These are phyloP conservation scores for Aspergillus oerlinghausenensis DNA, from an alignment of 2,329 filamentous ascomycete genomes.

Conservation along the genomic window DNA sequence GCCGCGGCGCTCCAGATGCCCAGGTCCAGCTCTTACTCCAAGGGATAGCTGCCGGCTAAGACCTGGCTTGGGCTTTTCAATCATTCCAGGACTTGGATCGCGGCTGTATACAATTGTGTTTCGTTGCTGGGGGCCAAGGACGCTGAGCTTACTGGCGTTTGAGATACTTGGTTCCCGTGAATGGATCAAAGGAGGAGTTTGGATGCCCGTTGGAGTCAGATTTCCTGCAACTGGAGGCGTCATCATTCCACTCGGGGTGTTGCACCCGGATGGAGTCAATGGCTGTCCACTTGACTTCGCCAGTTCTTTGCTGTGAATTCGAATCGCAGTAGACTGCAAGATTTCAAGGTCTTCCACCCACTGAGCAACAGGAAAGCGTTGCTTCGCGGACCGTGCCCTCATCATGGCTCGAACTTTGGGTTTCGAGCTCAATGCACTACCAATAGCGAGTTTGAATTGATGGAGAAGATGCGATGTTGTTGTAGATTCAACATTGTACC, in stretches of 20 bases:
- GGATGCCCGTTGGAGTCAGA: constrained; percentile 23
- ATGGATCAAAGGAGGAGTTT: constrained; percentile 31
- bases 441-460: constrained; percentile 62
- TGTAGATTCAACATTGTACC: constrained; percentile 64
- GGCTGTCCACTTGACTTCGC: constrained; percentile 27
- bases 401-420: constrained; percentile 55
- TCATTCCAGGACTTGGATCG: constrained; percentile 30
- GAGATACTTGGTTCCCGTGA: constrained; percentile 28
- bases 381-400: constrained; percentile 61
- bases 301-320: constrained; percentile 48
- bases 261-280: constrained; percentile 39
- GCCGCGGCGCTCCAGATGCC: constrained; percentile 29
- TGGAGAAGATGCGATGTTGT: constrained; percentile 59
- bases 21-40: constrained; percentile 38
- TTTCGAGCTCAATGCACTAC: constrained; percentile 57
- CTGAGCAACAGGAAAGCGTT: constrained; percentile 63
- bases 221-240: constrained; percentile 25
- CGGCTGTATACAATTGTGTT: constrained; percentile 38
- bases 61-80: constrained; percentile 27
- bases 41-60: constrained; percentile 37
- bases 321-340: constrained; percentile 57
- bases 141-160: constrained; percentile 27
- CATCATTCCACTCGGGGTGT: constrained; percentile 35
- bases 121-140: constrained; percentile 33
- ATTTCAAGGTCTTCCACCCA: constrained; percentile 63